phyloP scores from a whole-genome alignment of 139 green algal genomes.

The Nannochloris sp. region DNA sequence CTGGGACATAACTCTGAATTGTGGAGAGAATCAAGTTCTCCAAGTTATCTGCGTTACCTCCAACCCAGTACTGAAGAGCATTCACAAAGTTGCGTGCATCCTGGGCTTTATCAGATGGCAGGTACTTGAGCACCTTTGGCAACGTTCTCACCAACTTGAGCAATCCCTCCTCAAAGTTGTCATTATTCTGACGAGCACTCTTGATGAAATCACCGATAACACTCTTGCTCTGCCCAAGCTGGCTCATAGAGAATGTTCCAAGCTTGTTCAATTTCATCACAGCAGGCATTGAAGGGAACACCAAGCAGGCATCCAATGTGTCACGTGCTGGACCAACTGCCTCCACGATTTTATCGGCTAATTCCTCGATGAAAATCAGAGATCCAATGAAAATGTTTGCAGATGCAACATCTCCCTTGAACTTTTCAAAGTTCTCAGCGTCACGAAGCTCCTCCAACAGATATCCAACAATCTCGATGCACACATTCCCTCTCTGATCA shows the following conservation, averaged over 20 bases:
- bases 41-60: slow-evolving; percentile 93
- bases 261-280: slow-evolving; percentile 99
- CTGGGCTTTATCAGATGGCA: slow-evolving; percentile 83
- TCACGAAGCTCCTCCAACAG: slow-evolving; percentile 96
- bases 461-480: slow-evolving; percentile 95
- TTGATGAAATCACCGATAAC: slow-evolving; percentile 95
- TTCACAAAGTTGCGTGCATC: slow-evolving; percentile 80
- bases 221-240: slow-evolving; percentile 92
- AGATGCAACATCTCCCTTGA: slow-evolving; percentile 78
- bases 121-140: slow-evolving; percentile 85
- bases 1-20: slow-evolving; percentile 75
- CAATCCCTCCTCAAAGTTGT: slow-evolving; percentile 98
- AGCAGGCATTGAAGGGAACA: slow-evolving; percentile 98
- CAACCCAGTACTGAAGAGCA: slow-evolving; percentile 98
- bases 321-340: slow-evolving; percentile 69
- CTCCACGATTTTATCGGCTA: slow-evolving; percentile 95
- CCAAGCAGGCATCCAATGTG: slow-evolving; percentile 85
- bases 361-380: slow-evolving; percentile 99
- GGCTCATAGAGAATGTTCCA: slow-evolving; percentile 92
- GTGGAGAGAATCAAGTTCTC: slow-evolving; percentile 95
- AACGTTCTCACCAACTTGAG: slow-evolving; percentile 87
- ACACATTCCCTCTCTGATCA: slow-evolving; percentile 60
- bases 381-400: slow-evolving; percentile 99
- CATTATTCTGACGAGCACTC: slow-evolving; percentile 74
- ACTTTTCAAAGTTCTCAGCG: slow-evolving; percentile 71